A percentile compares a stretch with the other conserved stretches of the same genome.
Conservation (phyloP, 345 rosid genomes). For the Lepidium aucheri region DNA sequence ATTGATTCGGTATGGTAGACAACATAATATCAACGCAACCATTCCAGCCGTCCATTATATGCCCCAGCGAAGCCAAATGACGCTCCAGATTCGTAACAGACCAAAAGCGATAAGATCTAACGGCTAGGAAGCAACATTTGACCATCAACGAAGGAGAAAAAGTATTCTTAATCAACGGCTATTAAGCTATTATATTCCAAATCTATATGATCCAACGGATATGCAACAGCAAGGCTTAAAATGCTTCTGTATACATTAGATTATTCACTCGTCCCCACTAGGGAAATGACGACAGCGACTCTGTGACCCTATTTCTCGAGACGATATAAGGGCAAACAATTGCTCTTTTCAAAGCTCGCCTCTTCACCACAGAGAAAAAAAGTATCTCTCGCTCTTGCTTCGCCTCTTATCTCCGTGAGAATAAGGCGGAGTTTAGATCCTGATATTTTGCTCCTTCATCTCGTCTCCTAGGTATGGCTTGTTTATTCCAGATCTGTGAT, state of each 20-base stretch:
- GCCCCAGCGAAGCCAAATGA: not conserved
- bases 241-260: not conserved
- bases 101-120: constrained; percentile 1
- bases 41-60: not conserved
- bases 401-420: constrained; percentile 23
- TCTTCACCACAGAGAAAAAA: constrained; percentile 5
- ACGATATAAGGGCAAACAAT: constrained; percentile 21
- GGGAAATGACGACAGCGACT: not conserved
- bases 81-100: not conserved
- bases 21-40: constrained; percentile 6
- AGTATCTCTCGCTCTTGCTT: not conserved
- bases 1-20: constrained; percentile 1
- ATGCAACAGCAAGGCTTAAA: not conserved
- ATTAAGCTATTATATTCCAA: no score
- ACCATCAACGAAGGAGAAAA: not conserved
- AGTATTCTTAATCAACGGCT: not conserved
- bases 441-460: constrained; percentile 3
- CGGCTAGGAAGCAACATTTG: not conserved
- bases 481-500: constrained; percentile 18
- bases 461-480: not conserved
- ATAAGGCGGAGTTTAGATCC: constrained; percentile 33
- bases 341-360: constrained; percentile 25
- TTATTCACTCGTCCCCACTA: not conserved
- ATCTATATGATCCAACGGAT: not conserved
- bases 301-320: constrained; percentile 14